Evolutionary conservation across 2,329 filamentous ascomycete genomes (phyloP), one percentile per base, ranked within the genome.

Genomic region (Berkeleyomyces rouxiae): DNA sequence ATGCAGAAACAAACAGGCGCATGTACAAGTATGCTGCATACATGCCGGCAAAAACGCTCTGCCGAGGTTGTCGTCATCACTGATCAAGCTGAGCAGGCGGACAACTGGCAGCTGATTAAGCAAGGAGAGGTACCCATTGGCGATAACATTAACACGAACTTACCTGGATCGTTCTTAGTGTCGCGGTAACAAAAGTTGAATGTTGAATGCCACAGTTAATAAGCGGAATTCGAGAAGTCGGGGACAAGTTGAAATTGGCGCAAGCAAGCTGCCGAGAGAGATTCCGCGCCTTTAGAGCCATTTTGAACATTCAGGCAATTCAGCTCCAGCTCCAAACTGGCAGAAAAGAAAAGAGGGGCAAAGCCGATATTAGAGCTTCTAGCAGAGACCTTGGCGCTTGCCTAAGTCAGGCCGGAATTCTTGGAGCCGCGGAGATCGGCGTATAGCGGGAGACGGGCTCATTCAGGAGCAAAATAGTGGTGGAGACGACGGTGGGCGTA

Each of bases 391-490:
- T 55, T 31, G 51, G 36, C 7, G 57, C 23, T 13, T 58, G 31
- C 36, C 40, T 11, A 57, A n/a, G 51, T 3, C 13, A 55, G 11
- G 4, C 37, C 33, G 37, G 7, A 55, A n/a, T 10, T 3, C 36
- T 37, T 13, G 33, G 39, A 55, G 51, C 51, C 33, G 51, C 58
- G 40, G 40, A 63, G 40, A 46, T 49, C 62, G 58, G 58, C 49
- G 58, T 51, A 63, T 42, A 61, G 58, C 62, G 58, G 51, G 7
- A 37, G n/a, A 39, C 42, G 7, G 16, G 40, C 5, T 16, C 31
- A n/a, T 39, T 5, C 43, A 11, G 7, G 10, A 57, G 7, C 40
- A 40, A 39, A 37, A 44, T 59, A 23, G 23, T 23, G 23, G 23
- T 23, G 23, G 4, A 9, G 33, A 13, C 13, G 33, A 10, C 3